These are phyloP conservation scores for Termitomyces sp. DNA, from an alignment of 768 basidiomycete genomes.

Conservation along the genomic window DNA sequence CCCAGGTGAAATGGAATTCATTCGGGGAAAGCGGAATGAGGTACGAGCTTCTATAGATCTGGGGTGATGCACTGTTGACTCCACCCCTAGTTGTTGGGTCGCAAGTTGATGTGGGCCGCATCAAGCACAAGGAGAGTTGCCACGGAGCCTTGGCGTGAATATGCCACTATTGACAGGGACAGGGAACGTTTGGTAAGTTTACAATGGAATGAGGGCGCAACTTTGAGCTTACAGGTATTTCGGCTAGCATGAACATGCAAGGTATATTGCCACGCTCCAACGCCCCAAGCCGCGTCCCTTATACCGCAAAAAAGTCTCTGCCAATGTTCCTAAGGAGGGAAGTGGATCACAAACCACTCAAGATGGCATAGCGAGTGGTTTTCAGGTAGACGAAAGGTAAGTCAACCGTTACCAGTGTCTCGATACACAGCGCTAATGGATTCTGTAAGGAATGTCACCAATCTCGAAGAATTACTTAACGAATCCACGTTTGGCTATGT, in stretches of 20 bases:
- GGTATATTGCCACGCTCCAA: too few relatives aligned
- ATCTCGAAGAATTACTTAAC: too few relatives aligned
- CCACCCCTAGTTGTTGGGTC: neutral
- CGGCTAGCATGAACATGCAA: neutral
- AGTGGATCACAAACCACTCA: neutral
- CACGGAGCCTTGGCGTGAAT: neutral
- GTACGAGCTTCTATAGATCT: neutral
- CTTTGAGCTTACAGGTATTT: neutral
- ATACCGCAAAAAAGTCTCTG: neutral
- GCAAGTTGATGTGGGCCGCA: neutral
- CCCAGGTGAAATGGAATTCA: neutral
- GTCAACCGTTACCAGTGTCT: too few relatives aligned
- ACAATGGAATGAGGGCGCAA: neutral
- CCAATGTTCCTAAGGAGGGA: neutral
- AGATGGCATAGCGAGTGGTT: too few relatives aligned
- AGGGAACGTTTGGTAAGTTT: neutral
- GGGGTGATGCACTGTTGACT: neutral
- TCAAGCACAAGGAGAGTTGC: neutral
- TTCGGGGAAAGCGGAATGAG: too few relatives aligned
- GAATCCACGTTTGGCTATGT: too few relatives aligned
- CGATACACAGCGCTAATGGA: too few relatives aligned
- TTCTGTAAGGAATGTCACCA: too few relatives aligned
- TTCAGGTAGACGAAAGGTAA: too few relatives aligned
- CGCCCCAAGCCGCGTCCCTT: neutral
- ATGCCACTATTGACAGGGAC: neutral